A percentile compares a stretch with the other conserved stretches of the same genome.
These are phyloP conservation scores for Magnusiomyces ingens DNA, from an alignment of 1,139 yeast genomes.

Conservation along the genomic window DNA sequence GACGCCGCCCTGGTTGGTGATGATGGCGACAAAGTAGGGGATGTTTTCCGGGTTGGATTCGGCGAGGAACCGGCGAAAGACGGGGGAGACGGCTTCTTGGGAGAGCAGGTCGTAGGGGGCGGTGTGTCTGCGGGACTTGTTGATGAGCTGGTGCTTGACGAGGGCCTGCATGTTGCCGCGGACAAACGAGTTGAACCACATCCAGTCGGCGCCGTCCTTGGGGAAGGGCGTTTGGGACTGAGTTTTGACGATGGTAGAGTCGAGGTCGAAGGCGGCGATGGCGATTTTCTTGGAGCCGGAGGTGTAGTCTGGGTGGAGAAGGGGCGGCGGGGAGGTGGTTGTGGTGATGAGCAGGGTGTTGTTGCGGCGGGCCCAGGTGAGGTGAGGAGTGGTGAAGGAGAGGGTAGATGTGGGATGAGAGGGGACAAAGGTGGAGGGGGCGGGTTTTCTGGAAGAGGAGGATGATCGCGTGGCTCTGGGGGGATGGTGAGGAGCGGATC, in stretches of 20 bases:
- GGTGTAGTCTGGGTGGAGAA: neutral
- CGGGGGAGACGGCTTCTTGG: slow-evolving; percentile 8
- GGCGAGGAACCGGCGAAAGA: slow-evolving; percentile 9
- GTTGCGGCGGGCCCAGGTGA: slow-evolving; percentile 1
- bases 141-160: slow-evolving; percentile 7
- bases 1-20: slow-evolving; percentile 82
- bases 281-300: slow-evolving; percentile 11
- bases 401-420: neutral
- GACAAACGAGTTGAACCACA: slow-evolving; percentile 41
- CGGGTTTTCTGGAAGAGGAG: neutral
- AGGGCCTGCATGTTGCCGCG: slow-evolving; percentile 31
- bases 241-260: slow-evolving; percentile 60
- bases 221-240: slow-evolving; percentile 54
- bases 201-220: slow-evolving; percentile 60
- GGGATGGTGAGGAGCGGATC: too few relatives aligned
- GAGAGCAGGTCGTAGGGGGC: neutral
- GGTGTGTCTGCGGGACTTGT: neutral
- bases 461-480: neutral
- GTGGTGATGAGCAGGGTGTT: neutral
- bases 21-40: slow-evolving; percentile 49
- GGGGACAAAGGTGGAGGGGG: neutral
- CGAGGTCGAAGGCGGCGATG: slow-evolving; percentile 71
- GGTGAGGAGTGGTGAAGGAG: neutral
- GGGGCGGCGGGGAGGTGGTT: neutral
- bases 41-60: neutral